phyloP scores from a whole-genome alignment of 495 filamentous ascomycete species.

The Cudoniella acicularis region DNA sequence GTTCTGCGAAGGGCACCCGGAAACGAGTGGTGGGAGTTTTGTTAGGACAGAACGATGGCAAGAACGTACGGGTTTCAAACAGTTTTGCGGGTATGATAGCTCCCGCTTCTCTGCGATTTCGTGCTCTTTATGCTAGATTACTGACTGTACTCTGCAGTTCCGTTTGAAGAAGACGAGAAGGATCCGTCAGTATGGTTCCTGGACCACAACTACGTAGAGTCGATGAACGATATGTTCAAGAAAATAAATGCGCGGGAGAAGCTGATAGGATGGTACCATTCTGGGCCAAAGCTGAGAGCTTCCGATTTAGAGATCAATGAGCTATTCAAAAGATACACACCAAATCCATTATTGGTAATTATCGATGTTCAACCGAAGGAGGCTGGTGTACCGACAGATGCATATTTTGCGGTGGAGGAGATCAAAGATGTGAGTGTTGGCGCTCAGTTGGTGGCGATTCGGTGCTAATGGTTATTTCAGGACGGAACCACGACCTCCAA shows the following conservation, averaged over 20 bases:
- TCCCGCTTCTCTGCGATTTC: not conserved
- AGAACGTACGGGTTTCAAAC: slow-evolving; percentile 95
- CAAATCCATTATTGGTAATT: slow-evolving; percentile 93
- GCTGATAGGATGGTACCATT: slow-evolving; percentile 99
- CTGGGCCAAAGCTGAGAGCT: slow-evolving; percentile 92
- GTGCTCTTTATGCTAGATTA: not conserved
- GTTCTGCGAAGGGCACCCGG: slow-evolving; percentile 79
- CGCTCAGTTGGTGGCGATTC: not conserved
- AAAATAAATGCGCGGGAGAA: slow-evolving; percentile 99
- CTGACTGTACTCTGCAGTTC: slow-evolving; percentile 55
- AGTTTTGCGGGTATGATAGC: slow-evolving; percentile 82
- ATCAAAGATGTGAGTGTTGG: slow-evolving; percentile 86
- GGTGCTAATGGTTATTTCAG: slow-evolving; percentile 42
- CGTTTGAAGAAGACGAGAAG: slow-evolving; percentile 98
- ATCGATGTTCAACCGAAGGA: slow-evolving; percentile 99
- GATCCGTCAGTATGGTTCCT: slow-evolving; percentile 99
- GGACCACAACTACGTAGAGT: slow-evolving; percentile 98
- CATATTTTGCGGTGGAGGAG: slow-evolving; percentile 98
- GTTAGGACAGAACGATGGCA: slow-evolving; percentile 91
- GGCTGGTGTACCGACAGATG: slow-evolving; percentile 95
- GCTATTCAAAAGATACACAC: slow-evolving; percentile 98
- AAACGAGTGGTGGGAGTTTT: slow-evolving; percentile 96
- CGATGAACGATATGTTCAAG: slow-evolving; percentile 99
- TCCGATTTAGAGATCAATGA: slow-evolving; percentile 99
- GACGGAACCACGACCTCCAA: slow-evolving; percentile 96